Base-by-base conservation (phyloP, 2,329 filamentous ascomycete genomes). In the Microdochium nivale region DNA sequence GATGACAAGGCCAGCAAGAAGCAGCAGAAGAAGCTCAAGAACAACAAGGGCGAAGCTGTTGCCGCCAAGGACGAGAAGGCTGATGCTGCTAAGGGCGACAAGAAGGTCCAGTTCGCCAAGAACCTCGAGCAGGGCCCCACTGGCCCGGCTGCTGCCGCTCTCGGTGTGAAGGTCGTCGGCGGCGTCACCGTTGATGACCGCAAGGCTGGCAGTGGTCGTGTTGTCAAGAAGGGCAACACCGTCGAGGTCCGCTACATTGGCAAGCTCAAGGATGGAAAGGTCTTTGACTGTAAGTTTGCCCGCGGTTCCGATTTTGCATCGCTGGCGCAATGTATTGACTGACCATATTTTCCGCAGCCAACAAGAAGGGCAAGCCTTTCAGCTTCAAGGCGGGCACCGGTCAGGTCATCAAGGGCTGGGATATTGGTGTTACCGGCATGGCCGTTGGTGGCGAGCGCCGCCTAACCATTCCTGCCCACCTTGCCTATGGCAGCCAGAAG, bases 81-180 rank as follows among this genome's bases (percentile, higher is more conserved):
- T 54, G 76, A 78, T 52, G 72, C 74, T 51, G 71, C 69, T 55
- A 83, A 83, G 78, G 75, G 77, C 52, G 87, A 88, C 70, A 96
- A 96, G 83, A 97, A 96, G 79, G 94, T 99, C 55, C 90, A 96
- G 71, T 99, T 99, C 69, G 92, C 94, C 67, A 96, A 97, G 81
- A 91, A 97, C 72, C 89, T 99, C 56, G 94, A 97, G 78, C 90
- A 95, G 72, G 94, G 94, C 54, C 94, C 94, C 57, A 95, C 90
- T 44, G 84, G 85, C 59, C 85, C 88, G 52, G 74, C 80, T 58
- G 63, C 71, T 64, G 76, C 77, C 51, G 71, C 80, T 33, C 74
- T 84, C 48, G 83, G 86, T 56, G 79, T 89, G 64, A 94, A 89
- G 77, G 83, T 83, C 52, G 83, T 97, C 52, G 80, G 91, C 66